Conservation (phyloP, 768 basidiomycete species). For the Antrodiella citrinella region DNA sequence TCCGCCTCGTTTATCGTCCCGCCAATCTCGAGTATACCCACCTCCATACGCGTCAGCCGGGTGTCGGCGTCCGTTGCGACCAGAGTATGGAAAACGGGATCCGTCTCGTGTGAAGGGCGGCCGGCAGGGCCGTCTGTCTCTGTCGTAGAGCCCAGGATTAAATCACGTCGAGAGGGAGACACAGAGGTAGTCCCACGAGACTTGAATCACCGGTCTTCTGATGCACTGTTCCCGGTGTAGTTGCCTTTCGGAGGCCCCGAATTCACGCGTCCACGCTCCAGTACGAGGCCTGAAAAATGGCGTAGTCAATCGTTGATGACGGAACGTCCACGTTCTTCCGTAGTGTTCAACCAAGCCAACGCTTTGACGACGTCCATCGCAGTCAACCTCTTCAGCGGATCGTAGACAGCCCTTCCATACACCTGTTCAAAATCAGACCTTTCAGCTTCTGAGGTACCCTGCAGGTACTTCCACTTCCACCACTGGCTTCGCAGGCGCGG, state of each 20-base stretch:
- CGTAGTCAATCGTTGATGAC: constrained; percentile 11
- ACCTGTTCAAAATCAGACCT: no score
- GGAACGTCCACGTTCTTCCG: constrained; percentile 20
- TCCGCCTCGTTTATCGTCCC: constrained; percentile 13
- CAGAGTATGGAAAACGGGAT: constrained; percentile 6
- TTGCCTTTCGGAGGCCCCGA: constrained; percentile 2
- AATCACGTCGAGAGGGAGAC: constrained; percentile 15
- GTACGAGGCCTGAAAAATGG: constrained; percentile 2
- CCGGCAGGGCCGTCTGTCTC: constrained; percentile 18
- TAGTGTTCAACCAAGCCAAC: no score
- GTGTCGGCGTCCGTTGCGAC: background rate
- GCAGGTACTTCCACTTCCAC: no score
- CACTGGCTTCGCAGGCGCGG: no score
- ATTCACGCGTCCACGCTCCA: background rate
- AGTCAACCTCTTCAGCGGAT: no score
- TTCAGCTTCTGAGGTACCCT: no score
- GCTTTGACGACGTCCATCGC: no score
- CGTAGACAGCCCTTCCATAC: no score
- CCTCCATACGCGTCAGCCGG: constrained; percentile 13
- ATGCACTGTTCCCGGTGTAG: constrained; percentile 9
- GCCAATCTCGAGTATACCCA: constrained; percentile 15
- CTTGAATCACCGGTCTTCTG: constrained; percentile 16
- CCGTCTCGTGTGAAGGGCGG: constrained; percentile 8
- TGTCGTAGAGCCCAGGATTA: constrained; percentile 15
- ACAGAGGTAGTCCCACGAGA: constrained; percentile 12